phyloP scores from a whole-genome alignment of 2,329 filamentous ascomycete species.

The Berkeleyomyces basicola region DNA sequence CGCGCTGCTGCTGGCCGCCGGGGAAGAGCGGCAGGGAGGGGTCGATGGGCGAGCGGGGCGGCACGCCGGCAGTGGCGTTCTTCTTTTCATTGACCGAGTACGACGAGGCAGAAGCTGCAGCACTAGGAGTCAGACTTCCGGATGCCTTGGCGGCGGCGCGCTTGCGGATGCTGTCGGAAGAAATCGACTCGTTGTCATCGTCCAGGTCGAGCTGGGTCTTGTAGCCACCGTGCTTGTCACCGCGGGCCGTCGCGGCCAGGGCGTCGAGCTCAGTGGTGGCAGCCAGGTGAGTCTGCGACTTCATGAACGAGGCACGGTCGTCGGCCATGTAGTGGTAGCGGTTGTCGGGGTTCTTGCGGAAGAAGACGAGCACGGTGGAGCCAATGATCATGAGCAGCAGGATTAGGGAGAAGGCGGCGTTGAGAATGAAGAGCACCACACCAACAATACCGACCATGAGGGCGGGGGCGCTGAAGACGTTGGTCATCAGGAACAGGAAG shows the following conservation, averaged over 20 bases:
- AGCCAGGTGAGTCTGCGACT: constrained; percentile 69
- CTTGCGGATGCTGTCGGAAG: constrained; percentile 24
- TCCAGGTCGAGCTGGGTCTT: constrained; percentile 22
- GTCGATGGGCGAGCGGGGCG: constrained; percentile 25
- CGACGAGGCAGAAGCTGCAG: constrained; percentile 16
- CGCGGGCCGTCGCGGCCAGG: constrained; percentile 72
- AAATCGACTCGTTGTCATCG: constrained; percentile 26
- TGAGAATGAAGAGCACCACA: constrained; percentile 75
- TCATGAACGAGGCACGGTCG: constrained; percentile 93
- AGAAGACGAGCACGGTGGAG: constrained; percentile 51
- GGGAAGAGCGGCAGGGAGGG: constrained; percentile 29
- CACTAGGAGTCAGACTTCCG: constrained; percentile 19
- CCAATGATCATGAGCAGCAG: constrained; percentile 60
- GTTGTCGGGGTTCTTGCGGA: constrained; percentile 85
- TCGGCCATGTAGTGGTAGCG: constrained; percentile 95
- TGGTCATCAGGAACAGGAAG: constrained; percentile 76
- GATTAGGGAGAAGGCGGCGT: constrained; percentile 67
- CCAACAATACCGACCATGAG: constrained; percentile 79
- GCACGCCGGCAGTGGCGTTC: not conserved
- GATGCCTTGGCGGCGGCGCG: constrained; percentile 20
- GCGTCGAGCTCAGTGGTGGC: constrained; percentile 77
- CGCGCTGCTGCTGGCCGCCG: constrained; percentile 20
- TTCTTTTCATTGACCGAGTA: constrained; percentile 15
- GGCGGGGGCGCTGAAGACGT: constrained; percentile 67
- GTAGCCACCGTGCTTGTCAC: constrained; percentile 47